Conservation (phyloP, 2,329 filamentous ascomycete genomes). For the Botryosphaeria agaves region DNA sequence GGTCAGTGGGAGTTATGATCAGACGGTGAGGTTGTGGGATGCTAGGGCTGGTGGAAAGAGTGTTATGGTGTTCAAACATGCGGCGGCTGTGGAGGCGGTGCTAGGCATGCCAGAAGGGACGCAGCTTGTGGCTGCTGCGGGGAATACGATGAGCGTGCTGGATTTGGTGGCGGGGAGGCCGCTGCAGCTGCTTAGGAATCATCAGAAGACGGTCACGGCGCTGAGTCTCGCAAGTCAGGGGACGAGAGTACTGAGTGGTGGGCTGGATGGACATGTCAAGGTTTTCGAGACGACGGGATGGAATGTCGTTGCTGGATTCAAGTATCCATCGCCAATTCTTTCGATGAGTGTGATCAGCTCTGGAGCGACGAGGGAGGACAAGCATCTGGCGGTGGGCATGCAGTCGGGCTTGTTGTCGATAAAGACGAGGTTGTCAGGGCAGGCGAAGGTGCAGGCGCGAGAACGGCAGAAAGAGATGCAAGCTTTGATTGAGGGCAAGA, state of each 20-base stretch:
- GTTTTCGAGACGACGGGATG: conserved; percentile 86
- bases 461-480: conserved; percentile 76
- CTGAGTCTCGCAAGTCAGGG: conserved; percentile 68
- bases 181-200: conserved; percentile 72
- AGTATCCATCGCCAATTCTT: conserved; percentile 84
- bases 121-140: conserved; percentile 67
- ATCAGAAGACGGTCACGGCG: conserved; percentile 93
- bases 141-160: conserved; percentile 75
- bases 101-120: conserved; percentile 75
- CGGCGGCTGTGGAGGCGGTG: conserved; percentile 77
- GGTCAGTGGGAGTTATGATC: conserved; percentile 85
- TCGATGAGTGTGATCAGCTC: conserved; percentile 60
- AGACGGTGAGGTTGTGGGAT: conserved; percentile 89
- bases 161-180: conserved; percentile 86
- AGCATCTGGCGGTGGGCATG: conserved; percentile 89
- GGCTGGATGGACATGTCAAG: conserved; percentile 90
- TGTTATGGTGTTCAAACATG: conserved; percentile 90
- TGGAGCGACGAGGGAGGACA: conserved; percentile 57
- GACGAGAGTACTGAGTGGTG: conserved; percentile 68
- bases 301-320: conserved; percentile 91
- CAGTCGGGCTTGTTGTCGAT: conserved; percentile 83
- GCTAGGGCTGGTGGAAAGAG: conserved; percentile 49
- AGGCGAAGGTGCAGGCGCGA: conserved; percentile 58
- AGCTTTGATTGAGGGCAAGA: conserved; percentile 57
- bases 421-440: conserved; percentile 70